Base-by-base conservation (phyloP, 352 stramenopile genomes). In the Phytophthora sp. region DNA sequence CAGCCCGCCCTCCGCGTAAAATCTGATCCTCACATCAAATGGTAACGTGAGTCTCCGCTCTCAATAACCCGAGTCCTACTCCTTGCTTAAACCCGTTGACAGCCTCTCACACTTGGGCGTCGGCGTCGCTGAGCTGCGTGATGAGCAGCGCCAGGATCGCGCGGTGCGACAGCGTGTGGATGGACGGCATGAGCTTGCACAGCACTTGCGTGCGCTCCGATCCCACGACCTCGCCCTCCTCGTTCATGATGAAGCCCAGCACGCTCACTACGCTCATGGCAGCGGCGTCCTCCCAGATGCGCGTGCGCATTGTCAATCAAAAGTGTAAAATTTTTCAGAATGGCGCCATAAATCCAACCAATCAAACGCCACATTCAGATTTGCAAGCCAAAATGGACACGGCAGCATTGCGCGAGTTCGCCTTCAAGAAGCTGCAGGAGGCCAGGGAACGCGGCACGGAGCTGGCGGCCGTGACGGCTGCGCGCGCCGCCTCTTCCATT, bases 221-320 rank as follows among this genome's bases (percentile, higher is more conserved):
- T 2, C 85, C 83, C 20, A 89, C 76, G 20, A 94, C 81, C 23
- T 92, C 84, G 52, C 83, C 85, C 12, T 92, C 82, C 33, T 94
- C 85, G 66, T 94, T 94, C 71, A 94, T 82, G 46, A 92, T 74
- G 63, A 88, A 94, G 58, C 79, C 85, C 51, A 94, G 69, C 52
- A 92, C 82, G 64, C 85, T 94, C 67, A 91, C 85, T 36, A 94
- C 61, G 73, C 84, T 84, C 83, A 94, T 94, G 29, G 85, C 83
- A 33, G 80, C 74, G 36, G 73, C 47, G 73, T 94, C 83, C 44
- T 94, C 85, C 85, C 85, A 94, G 57, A 92, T 90, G 7, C 85
- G 85, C 47, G 76, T 78, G 51, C 76, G 74, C 85, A 94, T 94
- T 4, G 24, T 58, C n/a, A 13, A 49, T 41, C 50, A 15, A 50